Percentiles rank a stretch among this genome's conserved stretches.
These are phyloP conservation scores for Ascoidea asiatica DNA, from an alignment of 805 yeast species.

Conservation along the genomic window DNA sequence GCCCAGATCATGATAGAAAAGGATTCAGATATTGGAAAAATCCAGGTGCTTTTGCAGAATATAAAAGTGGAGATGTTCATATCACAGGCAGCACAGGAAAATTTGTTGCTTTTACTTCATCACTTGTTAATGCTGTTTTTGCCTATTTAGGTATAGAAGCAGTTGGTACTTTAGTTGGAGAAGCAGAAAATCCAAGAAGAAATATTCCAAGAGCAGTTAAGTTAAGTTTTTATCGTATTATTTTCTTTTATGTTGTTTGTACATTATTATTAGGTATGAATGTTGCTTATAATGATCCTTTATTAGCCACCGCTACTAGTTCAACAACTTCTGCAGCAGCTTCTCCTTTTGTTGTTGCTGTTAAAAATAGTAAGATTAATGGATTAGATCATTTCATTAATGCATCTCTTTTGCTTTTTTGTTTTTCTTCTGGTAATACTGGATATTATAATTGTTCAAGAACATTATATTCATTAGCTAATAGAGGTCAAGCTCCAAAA, in stretches of 20 bases:
- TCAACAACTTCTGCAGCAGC: slow-evolving; percentile 19
- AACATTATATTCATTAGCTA: slow-evolving; percentile 23
- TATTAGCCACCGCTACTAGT: slow-evolving; percentile 14
- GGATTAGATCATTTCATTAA: slow-evolving; percentile 24
- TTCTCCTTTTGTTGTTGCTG: slow-evolving; percentile 28
- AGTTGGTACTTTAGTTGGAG: slow-evolving; percentile 63
- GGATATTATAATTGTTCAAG: slow-evolving; percentile 19
- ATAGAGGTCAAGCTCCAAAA: slow-evolving; percentile 24
- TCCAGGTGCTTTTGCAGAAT: slow-evolving; percentile 51
- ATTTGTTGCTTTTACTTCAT: slow-evolving; percentile 50
- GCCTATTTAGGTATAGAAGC: slow-evolving; percentile 60
- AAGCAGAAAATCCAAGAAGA: slow-evolving; percentile 31
- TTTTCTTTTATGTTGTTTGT: slow-evolving; percentile 18
- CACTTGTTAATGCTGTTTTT: slow-evolving; percentile 51
- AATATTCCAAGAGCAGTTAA: slow-evolving; percentile 18
- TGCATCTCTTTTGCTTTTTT: slow-evolving; percentile 25
- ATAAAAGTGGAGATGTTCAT: slow-evolving; percentile 32
- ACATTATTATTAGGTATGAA: slow-evolving; percentile 22
- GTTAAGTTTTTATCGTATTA: slow-evolving; percentile 19
- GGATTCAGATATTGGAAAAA: slow-evolving; percentile 61
- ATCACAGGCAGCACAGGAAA: slow-evolving; percentile 35
- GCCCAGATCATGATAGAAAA: slow-evolving; percentile 57
- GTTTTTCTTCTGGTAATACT: slow-evolving; percentile 24
- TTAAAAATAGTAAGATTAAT: slow-evolving; percentile 19
- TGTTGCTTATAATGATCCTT: slow-evolving; percentile 18